Percentiles rank a stretch among this genome's conserved stretches.
Conservation (phyloP, 78 protist species). For the Cavenderia fasciculata region DNA sequence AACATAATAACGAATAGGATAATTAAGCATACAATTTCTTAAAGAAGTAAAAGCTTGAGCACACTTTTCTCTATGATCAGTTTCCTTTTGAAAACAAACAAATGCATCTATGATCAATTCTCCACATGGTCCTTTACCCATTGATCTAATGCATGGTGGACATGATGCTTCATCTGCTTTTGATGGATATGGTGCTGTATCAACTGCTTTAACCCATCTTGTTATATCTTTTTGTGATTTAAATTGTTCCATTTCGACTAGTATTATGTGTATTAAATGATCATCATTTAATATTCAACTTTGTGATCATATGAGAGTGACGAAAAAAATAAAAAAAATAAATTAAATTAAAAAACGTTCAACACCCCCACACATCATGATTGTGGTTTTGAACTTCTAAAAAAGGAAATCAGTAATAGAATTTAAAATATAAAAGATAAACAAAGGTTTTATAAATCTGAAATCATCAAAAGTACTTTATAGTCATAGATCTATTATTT, state of each 20-base stretch:
- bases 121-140: slow-evolving; percentile 57
- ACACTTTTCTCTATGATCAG: slow-evolving; percentile 4
- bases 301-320: too few species aligned
- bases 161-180: slow-evolving; percentile 37
- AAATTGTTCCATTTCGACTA: background rate
- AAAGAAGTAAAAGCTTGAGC: slow-evolving; percentile 15
- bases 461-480: too few species aligned
- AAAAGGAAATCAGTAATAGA: too few species aligned
- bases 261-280: background rate
- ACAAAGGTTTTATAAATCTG: too few species aligned
- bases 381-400: too few species aligned
- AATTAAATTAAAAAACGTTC: too few species aligned
- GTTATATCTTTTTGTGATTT: background rate
- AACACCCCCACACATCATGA: too few species aligned
- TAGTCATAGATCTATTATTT: too few species aligned
- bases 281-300: too few species aligned
- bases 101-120: slow-evolving; percentile 33
- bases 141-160: slow-evolving; percentile 57
- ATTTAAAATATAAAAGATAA: too few species aligned
- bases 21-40: slow-evolving; percentile 36
- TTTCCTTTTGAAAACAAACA: slow-evolving; percentile 52
- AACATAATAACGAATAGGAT: slow-evolving; percentile 54
- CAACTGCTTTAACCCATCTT: slow-evolving; percentile 24
- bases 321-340: too few species aligned
- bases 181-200: slow-evolving; percentile 34